Evolutionary conservation across 2,329 filamentous ascomycete species (phyloP).

Genomic region (Dactylonectria macrodidyma): DNA sequence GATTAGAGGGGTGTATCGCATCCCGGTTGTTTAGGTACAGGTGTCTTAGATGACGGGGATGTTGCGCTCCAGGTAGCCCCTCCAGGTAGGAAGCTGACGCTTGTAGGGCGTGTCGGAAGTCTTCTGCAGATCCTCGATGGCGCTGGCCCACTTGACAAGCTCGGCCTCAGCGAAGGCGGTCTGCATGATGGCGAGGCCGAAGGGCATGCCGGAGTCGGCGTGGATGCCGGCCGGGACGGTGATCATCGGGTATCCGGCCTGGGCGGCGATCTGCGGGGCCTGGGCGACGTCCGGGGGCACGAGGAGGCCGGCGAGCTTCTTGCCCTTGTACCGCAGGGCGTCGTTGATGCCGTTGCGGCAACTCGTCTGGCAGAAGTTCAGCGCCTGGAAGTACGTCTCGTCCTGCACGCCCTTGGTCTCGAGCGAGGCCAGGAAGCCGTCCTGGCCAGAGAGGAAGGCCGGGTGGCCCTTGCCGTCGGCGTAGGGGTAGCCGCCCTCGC

Average conservation of each 20-base stretch:
- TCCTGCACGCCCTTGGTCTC: slow-evolving; percentile 73
- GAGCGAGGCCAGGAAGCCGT: slow-evolving; percentile 76
- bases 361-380: slow-evolving; percentile 72
- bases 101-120: slow-evolving; percentile 59
- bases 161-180: slow-evolving; percentile 73
- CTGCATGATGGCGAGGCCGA: slow-evolving; percentile 70
- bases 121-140: slow-evolving; percentile 72
- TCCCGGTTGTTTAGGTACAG: slow-evolving; percentile 43
- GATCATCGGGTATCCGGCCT: slow-evolving; percentile 82
- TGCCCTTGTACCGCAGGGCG: slow-evolving; percentile 66
- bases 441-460: slow-evolving; percentile 79
- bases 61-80: slow-evolving; percentile 64
- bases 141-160: slow-evolving; percentile 73
- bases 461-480: slow-evolving; percentile 63
- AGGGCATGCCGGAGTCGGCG: slow-evolving; percentile 70
- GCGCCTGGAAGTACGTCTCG: slow-evolving; percentile 77
- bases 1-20: not conserved
- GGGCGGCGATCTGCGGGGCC: slow-evolving; percentile 78
- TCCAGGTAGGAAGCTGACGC: slow-evolving; percentile 67
- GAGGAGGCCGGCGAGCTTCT: slow-evolving; percentile 72
- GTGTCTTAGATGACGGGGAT: slow-evolving; percentile 51
- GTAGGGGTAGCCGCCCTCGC: slow-evolving; percentile 76
- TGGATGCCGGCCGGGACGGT: slow-evolving; percentile 76
- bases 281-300: slow-evolving; percentile 79
- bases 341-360: slow-evolving; percentile 79